Evolutionary conservation across 441 rosid genomes (phyloP), one percentile per base, ranked within the genome.

Genomic region (Eutrema salsugineum): DNA sequence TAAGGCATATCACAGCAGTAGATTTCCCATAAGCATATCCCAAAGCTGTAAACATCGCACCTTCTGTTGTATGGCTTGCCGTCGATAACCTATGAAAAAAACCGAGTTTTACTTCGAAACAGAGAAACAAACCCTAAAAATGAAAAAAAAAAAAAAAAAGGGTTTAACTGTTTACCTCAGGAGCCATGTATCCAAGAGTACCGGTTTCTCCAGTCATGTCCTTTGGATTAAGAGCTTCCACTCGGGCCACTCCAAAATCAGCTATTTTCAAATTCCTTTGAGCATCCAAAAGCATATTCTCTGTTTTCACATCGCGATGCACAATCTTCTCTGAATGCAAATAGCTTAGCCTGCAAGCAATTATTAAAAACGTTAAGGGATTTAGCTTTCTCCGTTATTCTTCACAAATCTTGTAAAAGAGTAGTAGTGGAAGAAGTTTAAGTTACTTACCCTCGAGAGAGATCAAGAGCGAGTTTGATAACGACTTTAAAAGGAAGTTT

Each of bases 181-280:
- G 97, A 53, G 98, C 98, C 98, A 93, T 93, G 79, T 93, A 91
- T 49, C 97, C 97, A 62, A 89, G 91, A 32, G 97, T 91, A 20
- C 98, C 97, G 11, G 98, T 93, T 86, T 89, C 97, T 78, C 97
- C 97, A 35, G 98, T 91, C 98, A 93, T 93, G 50, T 93, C 98
- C 35, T 80, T 73, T 60, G 93, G 97, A 80, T 93, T 93, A 68
- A 80, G 88, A 74, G 98, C 98, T 80, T 93, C 98, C 50, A 88
- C 96, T 44, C 98, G 86, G 1, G 98, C 98, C 55, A 93, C 98
- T 7, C 98, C 98, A 68, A 93, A 93, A 85, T 91, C 98, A 16
- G 98, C 97, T 38, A 93, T 93, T 54, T 91, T 93, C 48, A 93
- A 81, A 66, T 51, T 88, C 78, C 84, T 82, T 0, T 79, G 79